Evolutionary conservation across 176 grass and related monocot genomes (phyloP), one percentile per base, ranked within the genome.

Genomic region (Coix lacrymajobi): DNA sequence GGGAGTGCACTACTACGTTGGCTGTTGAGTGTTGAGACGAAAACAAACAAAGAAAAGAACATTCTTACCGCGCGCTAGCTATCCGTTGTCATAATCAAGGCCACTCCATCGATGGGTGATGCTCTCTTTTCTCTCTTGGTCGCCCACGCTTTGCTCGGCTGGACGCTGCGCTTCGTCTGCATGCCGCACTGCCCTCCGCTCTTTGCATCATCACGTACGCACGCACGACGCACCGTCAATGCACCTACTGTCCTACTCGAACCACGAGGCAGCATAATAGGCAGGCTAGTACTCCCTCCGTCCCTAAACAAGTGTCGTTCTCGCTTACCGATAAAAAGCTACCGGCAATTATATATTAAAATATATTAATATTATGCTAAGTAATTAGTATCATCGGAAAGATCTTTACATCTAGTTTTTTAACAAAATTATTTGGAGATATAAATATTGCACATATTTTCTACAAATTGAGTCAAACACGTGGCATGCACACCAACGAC

Each of bases 121-220:
- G 8, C 12, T 58, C 51, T 11, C 52, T 40, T 71, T 78, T 65
- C 60, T 46, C 41, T 3, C 24, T 44, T 6, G 40, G 39, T 45
- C 56, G 56, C 60, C 39, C 77, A 79, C 77, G 77, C 77, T 30
- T 66, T 67, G 62, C 30, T 49, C 32, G 62, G 43, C 39, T 26
- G 5, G 8, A 63, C 54, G 33, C 57, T 45, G 34, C n/a, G 11
- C 66, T 39, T 51, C 29, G 11, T 46, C 60, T 14, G 58, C 37
- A 46, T 65, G 28, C 61, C 62, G 76, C 41, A 79, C 29, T 22
- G 60, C 38, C 38, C 41, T 40, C 46, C 45, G 20, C 71, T 74
- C 73, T 24, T 71, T 15, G 73, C 73, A 57, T 75, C 73, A 75
- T 56, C 73, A 9, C 48, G 30, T 57, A 57, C 73, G 73, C 72